Evolutionary conservation across 2,329 filamentous ascomycete genomes (phyloP), one percentile per base, ranked within the genome.

Genomic region (Aspergillus sp.): DNA sequence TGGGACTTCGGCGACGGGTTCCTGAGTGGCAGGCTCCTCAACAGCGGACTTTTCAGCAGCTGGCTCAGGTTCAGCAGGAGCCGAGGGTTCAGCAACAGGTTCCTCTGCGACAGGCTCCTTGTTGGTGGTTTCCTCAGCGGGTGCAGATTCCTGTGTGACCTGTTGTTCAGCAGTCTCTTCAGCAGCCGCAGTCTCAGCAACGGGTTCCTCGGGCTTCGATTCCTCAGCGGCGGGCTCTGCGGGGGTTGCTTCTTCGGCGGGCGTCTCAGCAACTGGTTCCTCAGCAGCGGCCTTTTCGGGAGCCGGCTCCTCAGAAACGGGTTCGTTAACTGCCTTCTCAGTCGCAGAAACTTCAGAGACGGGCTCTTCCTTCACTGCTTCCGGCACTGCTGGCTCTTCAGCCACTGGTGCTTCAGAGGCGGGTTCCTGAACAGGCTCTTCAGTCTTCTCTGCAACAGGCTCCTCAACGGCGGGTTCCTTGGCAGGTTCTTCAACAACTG

Each of bases 311-410:
- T 27, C 31, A 2, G 33, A 7, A 12, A 34, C 33, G n/a, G 33
- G 7, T 13, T 34, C 33, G 5, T 40, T 27, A 39, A 44, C 37
- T 27, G 35, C 42, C n/a, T 49, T 13, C 27, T 48, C 47, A 10
- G 29, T 41, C 6, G 40, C 44, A 33, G 47, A 27, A 9, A 34
- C 41, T 37, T 46, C 46, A 13, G 19, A 26, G 7, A 38, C 34
- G 28, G 39, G 7, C 33, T 48, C 43, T 11, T 40, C 40, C 5
- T 4, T 10, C 27, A 33, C 33, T 12, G 26, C 28, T 33, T 47
- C 45, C 27, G 36, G 29, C n/a, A 36, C 45, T 7, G 10, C 35
- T 7, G 40, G 31, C 42, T 56, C 44, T 35, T 53, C 45, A 37
- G 29, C 35, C 45, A 33, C 42, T 11, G 41, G 35, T 7, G 37